Evolutionary conservation across 2,329 filamentous ascomycete species (phyloP).

Genomic region (Colletotrichum theobromicola): DNA sequence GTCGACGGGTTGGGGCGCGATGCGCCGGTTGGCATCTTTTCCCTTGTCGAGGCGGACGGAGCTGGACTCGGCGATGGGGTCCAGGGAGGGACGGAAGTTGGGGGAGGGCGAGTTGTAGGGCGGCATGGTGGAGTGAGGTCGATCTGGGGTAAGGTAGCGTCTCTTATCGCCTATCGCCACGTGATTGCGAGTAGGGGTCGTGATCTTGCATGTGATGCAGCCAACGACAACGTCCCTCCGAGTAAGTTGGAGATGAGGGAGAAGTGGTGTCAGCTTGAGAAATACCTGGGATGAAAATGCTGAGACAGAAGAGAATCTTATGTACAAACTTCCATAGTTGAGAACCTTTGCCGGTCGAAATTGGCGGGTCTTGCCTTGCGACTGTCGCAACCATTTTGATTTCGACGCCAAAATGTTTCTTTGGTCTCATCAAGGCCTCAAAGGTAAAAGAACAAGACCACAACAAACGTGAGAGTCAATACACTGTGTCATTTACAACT

Average conservation of each 20-base stretch:
- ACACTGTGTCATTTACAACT: not conserved
- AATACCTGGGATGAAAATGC: not conserved
- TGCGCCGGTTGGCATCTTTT: conserved; percentile 13
- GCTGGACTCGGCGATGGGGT: conserved; percentile 7
- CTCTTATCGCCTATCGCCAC: conserved; percentile 22
- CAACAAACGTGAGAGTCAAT: not conserved
- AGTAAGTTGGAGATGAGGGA: not conserved
- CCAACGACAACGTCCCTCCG: not conserved
- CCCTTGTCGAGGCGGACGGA: not conserved
- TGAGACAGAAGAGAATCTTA: not conserved
- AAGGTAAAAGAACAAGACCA: not conserved
- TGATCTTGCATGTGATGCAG: conserved; percentile 16
- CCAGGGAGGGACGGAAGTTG: conserved; percentile 11
- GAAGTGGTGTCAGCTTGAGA: not conserved
- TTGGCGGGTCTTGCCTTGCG: too few species aligned
- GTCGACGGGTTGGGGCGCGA: not conserved
- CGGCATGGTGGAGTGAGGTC: conserved; percentile 16
- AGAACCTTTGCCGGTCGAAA: too few species aligned
- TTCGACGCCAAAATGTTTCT: not conserved
- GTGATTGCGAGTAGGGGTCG: conserved; percentile 1
- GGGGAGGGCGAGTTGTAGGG: not conserved
- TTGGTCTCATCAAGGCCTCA: not conserved
- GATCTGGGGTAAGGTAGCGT: not conserved
- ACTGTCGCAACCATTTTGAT: not conserved
- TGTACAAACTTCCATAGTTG: too few species aligned